A percentile compares a stretch with the other conserved stretches of the same genome.
Conservation (phyloP, 306 rosid genomes). For the Alnus glutinosa region DNA sequence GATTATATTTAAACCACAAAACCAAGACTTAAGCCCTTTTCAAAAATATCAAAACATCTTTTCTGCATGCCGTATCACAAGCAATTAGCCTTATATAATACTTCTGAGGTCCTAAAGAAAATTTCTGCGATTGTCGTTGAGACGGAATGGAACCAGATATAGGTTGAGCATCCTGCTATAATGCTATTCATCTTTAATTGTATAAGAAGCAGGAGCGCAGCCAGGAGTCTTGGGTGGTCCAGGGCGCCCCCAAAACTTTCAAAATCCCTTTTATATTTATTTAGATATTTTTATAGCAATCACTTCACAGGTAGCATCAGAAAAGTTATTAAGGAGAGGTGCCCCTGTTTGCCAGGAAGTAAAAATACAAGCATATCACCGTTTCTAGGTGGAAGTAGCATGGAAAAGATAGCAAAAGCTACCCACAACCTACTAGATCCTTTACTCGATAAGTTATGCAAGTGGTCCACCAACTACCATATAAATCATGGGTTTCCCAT, state of each 20-base stretch:
- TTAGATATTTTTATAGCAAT: no score
- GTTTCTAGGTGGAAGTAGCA: no score
- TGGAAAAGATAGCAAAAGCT: no score
- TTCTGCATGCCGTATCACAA: background rate
- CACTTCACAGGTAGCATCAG: no score
- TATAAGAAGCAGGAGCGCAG: no score
- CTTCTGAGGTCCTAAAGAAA: background rate
- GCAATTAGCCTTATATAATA: background rate
- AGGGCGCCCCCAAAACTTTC: background rate
- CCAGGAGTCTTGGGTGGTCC: background rate
- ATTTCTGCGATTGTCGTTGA: background rate
- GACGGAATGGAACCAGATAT: background rate
- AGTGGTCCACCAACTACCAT: no score
- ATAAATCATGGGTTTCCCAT: no score
- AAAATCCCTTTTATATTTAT: background rate
- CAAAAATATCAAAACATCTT: no score
- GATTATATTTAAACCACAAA: background rate
- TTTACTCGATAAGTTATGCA: no score
- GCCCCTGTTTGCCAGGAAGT: background rate
- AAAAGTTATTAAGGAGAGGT: no score
- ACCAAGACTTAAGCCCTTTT: background rate
- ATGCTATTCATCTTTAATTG: background rate
- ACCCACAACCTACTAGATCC: no score
- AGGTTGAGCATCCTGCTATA: background rate
- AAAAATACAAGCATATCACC: background rate